Evolutionary conservation across 2,329 filamentous ascomycete genomes (phyloP), one percentile per base, ranked within the genome.

Genomic region (Colletotrichum sp.): DNA sequence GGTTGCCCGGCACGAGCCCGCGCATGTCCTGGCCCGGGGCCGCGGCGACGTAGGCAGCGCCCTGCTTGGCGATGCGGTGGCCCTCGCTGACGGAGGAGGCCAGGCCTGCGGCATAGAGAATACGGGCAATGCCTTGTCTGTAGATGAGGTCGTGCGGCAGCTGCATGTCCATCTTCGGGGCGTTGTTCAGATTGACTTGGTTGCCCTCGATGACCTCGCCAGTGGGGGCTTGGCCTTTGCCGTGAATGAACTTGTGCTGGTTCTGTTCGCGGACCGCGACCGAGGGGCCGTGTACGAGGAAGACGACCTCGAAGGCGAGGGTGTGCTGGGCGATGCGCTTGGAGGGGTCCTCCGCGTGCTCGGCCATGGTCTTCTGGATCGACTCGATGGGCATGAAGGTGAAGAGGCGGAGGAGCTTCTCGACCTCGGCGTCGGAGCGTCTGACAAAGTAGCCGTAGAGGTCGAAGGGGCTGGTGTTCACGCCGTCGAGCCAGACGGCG

Each of bases 391-490:
- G 94, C 48, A 98, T 84, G 82, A 99, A 98, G 0, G 97, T 99
- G 83, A 99, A 96, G 26, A 98, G 90, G 82, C 95, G 96, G 55
- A 99, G 89, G 77, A 98, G 94, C 36, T 89, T 90, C 84, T 96
- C 94, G 6, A 99, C 92, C 70, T 98, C 94, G 12, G 91, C 90
- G 81, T 99, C 97, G 1, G 96, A 89, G 0, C 94, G 93, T 67
- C 95, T 92, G 78, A 98, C 89, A 80, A 99, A 97, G 87, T 96
- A 98, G 83, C 96, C 89, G 83, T 99, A 99, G 2, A 99, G 89
- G 74, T 99, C 95, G 81, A 96, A 98, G 0, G 93, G 87, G 34
- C 90, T 93, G 2, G 96, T 98, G 90, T 95, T 91, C 80, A 93
- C 92, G 69, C 90, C 89, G 83, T 98, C 95, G 4, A 99, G 90